A percentile compares a stretch with the other conserved stretches of the same genome.
Evolutionary conservation across 2,329 filamentous ascomycete genomes (phyloP).

Genomic region (Lecanicillium sp.): DNA sequence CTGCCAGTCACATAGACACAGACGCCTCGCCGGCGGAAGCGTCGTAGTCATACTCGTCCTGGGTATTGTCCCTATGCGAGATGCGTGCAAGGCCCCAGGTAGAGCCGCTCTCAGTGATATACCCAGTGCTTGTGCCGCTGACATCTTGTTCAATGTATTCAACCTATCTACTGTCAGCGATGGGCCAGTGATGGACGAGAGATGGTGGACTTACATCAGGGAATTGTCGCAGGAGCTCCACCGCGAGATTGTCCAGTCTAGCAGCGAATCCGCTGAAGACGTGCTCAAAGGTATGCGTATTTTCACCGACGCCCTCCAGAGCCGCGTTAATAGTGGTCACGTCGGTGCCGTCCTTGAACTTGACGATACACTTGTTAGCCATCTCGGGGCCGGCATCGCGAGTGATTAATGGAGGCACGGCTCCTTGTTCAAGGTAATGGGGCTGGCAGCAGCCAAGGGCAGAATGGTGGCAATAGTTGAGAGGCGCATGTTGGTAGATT

Average conservation of each 20-base stretch:
- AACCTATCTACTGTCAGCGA: not conserved
- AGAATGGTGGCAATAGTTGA: not conserved
- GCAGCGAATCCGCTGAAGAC: slow-evolving; percentile 5
- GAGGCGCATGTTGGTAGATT: too few relatives aligned
- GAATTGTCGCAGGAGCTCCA: slow-evolving; percentile 4
- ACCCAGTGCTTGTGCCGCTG: not conserved
- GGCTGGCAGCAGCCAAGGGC: slow-evolving; percentile 3
- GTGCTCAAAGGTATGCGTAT: slow-evolving; percentile 3
- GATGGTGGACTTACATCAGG: slow-evolving; percentile 1
- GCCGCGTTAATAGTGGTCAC: not conserved
- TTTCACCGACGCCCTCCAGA: not conserved
- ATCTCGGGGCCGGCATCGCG: slow-evolving; percentile 2
- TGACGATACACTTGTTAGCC: slow-evolving; percentile 6
- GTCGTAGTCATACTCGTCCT: slow-evolving; percentile 21
- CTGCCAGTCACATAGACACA: slow-evolving; percentile 34
- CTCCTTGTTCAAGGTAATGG: not conserved
- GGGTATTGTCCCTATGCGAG: slow-evolving; percentile 9
- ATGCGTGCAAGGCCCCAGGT: slow-evolving; percentile 19
- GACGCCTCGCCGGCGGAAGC: slow-evolving; percentile 22
- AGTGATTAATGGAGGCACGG: slow-evolving; percentile 4
- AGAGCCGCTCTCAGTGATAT: slow-evolving; percentile 10
- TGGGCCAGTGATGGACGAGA: not conserved
- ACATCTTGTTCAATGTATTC: slow-evolving; percentile 8
- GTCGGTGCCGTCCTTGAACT: slow-evolving; percentile 6
- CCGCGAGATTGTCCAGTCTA: not conserved